Base-by-base conservation (phyloP, 805 yeast genomes). In the Isabelozyma rhagii region DNA sequence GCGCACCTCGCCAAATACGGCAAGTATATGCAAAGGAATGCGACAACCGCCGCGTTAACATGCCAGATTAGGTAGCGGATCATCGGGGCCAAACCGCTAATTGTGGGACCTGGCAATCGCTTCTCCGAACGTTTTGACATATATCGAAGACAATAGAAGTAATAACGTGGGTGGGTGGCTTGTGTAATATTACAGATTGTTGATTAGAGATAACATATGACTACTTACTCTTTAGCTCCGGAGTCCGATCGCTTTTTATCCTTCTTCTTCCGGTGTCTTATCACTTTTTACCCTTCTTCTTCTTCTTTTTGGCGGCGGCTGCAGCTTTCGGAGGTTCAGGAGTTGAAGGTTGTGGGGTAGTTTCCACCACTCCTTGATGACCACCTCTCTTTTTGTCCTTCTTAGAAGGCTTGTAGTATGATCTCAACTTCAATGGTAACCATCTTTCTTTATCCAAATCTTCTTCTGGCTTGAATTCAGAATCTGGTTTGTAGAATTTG, bases 391-490 rank as follows among this genome's bases (percentile, higher is more conserved):
- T 64, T 50, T 63, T 68, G 40, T 82, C 85, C 55, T 84, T 81
- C 72, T 82, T 84, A 62, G 88, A 86, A 11, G 96, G 89, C 66
- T 83, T 89, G 71, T 87, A 91, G 58, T 84, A 82, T 6, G 91
- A 80, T 66, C 98, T 82, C 63, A 92, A 96, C 63, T 84, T 87
- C 77, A 87, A 59, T 18, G 97, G 96, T 46, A 93, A 67, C 98
- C 98, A 92, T 70, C 97, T 85, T 67, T 92, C 97, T 55, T 61
- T 45, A 67, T 84, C 68, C 54, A 80, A 56, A 28, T 43, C 45
- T 57, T 57, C 51, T 41, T 50, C 52, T 9, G 27, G 25, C 15
- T 41, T 50, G 11, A 66, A 47, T 41, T 65, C 61, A 3, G 57
- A 58, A 21, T 51, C 55, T 5, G 68, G 64, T 47, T 64, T 65